Base-by-base conservation (phyloP, 2,329 filamentous ascomycete species). In the Waltergamsia citrina region DNA sequence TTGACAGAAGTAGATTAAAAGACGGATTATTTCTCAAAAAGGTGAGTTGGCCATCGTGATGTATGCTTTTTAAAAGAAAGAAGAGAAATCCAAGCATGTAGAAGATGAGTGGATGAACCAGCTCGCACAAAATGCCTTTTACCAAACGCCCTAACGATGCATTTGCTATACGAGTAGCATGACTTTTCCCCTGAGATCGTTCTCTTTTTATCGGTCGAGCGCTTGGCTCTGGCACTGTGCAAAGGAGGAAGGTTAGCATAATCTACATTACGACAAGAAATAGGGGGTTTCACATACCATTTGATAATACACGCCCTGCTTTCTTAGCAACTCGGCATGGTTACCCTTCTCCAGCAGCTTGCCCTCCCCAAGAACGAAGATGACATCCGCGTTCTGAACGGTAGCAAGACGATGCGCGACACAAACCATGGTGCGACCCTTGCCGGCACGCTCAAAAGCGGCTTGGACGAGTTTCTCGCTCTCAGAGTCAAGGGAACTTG, bases 351-450 rank as follows among this genome's bases (percentile, higher is more conserved):
- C 71, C 9, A 75, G 47, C 28, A 75, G 58, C 43, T 63, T 69
- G 8, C 39, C 57, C 39, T 78, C 69, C 9, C 81, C 81, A 31
- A 92, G 73, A 1, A 90, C 82, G 45, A 84, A 85, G 27, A 88
- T 88, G n/a, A 78, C 62, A 51, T 90, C 78, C 2, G 83, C 81
- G 44, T 87, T 81, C 53, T 84, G 82, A 15, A 88, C 77, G 10
- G 81, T 90, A 1, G 79, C 79, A 32, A 90, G 62, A 11, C 84
- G 67, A 52, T 90, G 85, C 2, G 85, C 85, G 9, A 92, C 82
- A 3, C 82, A 81, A 4, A 92, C 64, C 40, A 83, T 84, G 3
- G 85, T 78, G 7, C 71, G 59, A 3, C 71, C 71, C 41, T 66
- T 64, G 4, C 67, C 67, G 0, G 74, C 76, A 27, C 64, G 64